Base-by-base conservation (phyloP, 345 rosid genomes). In the Euphorbia pulcherrima region DNA sequence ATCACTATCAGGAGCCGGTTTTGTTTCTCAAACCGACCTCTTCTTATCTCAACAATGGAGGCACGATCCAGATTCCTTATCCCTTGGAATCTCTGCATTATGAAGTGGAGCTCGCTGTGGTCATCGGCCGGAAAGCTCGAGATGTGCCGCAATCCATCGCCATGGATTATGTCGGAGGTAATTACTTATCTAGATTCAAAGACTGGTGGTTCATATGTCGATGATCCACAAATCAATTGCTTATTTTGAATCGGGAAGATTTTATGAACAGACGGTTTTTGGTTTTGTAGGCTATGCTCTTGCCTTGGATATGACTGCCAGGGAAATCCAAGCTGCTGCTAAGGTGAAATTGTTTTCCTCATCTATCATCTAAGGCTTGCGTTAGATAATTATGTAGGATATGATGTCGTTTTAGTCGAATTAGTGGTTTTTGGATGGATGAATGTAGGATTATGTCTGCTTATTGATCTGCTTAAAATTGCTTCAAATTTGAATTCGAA, bases 51-150 rank as follows among this genome's bases (percentile, higher is more conserved):
- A 87, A 82, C 55, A 89, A 84, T 50, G 96, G 97, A 62, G 96
- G 99, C 67, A 91, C 97, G 29, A 91, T 91, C 62, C 88, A 88
- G 87, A 79, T 94, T 74, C 99, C 99, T 18, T 92, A 83, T 29
- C 79, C 88, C 0, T 69, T 80, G 75, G 82, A 79, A 60, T 88
- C 97, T 68, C 87, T 92, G 68, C 79, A 92, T 82, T 90, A 94
- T 71, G 99, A 91, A 79, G 99, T 91, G 68, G 97, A 94, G 82
- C 92, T 94, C 46, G 96, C 96, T 30, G 92, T 94, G 39, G 91
- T 91, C 18, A 88, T 94, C 58, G 85, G 88, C 21, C 62, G 81
- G 28, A 91, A 81, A 74, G 99, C 95, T 46, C 87, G 92, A 28
- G 92, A 90, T 81, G 97, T 94, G 51, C 81, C 92, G 0, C 85